Percentiles rank a stretch among this genome's conserved stretches.
Conservation (phyloP, 2,329 filamentous ascomycete species). For the Alternaria infectoria region DNA sequence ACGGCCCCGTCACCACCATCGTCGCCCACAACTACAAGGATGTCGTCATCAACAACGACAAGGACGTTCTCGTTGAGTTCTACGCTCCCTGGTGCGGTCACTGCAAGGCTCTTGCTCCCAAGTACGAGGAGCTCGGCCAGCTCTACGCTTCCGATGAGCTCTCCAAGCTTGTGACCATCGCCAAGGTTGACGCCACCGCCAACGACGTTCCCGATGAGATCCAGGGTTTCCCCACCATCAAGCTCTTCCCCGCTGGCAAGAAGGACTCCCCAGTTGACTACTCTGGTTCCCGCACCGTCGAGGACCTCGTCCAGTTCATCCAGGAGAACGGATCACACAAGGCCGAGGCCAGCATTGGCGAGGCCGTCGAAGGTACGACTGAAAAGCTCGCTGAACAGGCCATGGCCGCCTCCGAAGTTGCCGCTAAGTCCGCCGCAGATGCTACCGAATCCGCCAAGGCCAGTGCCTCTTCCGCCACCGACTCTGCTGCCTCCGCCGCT, state of each 20-base stretch:
- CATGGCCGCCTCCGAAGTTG: constrained; percentile 43
- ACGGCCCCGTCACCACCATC: constrained; percentile 83
- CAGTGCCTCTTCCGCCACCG: constrained; percentile 48
- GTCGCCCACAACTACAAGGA: constrained; percentile 95
- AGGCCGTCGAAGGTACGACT: constrained; percentile 48
- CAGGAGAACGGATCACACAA: constrained; percentile 94
- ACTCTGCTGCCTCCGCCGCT: constrained; percentile 42
- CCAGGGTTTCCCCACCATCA: constrained; percentile 98
- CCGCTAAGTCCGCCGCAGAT: constrained; percentile 44
- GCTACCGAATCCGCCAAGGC: constrained; percentile 52
- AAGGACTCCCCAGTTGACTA: constrained; percentile 89
- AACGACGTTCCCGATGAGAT: constrained; percentile 99
- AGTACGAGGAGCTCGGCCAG: constrained; percentile 69
- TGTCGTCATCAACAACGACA: constrained; percentile 87
- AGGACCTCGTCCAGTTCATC: constrained; percentile 91
- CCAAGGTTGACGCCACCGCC: constrained; percentile 92
- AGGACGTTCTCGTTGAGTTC: constrained; percentile 98
- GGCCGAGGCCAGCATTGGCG: constrained; percentile 64
- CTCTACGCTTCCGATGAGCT: constrained; percentile 61
- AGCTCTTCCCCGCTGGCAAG: constrained; percentile 89
- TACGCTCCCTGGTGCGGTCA: constrained; percentile 87
- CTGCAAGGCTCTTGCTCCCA: constrained; percentile 72
- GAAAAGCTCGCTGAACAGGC: constrained; percentile 52
- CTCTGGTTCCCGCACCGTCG: constrained; percentile 82
- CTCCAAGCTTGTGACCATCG: constrained; percentile 68